Percentiles rank a stretch among this genome's conserved stretches.
Evolutionary conservation across 176 grass and related monocot genomes (phyloP).

Genomic region (Stipa capillata): DNA sequence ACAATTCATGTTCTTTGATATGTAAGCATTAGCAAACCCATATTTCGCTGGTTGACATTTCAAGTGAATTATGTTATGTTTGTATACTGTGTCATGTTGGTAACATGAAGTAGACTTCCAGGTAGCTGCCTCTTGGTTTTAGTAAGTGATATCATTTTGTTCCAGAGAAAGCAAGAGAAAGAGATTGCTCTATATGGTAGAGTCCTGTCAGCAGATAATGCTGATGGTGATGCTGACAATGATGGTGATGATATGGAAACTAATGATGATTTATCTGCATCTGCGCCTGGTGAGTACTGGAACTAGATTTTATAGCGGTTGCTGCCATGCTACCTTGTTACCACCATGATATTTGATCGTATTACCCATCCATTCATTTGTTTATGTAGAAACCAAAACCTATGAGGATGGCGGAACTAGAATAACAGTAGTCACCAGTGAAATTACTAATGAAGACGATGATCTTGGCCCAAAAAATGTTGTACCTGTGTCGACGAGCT

Average conservation of each 20-base stretch:
- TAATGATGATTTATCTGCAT: conserved; percentile 16
- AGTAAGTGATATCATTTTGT: conserved; percentile 17
- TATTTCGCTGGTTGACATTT: not conserved
- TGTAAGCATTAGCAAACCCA: not conserved
- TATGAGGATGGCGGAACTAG: conserved; percentile 68
- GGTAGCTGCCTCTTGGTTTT: not conserved
- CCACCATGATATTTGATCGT: not conserved
- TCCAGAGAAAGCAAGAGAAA: conserved; percentile 91
- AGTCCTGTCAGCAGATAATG: conserved; percentile 47
- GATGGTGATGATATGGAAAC: conserved; percentile 45
- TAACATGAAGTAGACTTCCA: not conserved
- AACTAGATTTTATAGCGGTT: not conserved
- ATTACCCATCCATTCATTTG: not conserved
- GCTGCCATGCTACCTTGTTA: not conserved
- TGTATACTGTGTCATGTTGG: not conserved
- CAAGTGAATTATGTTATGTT: not conserved
- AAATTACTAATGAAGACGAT: conserved; percentile 42
- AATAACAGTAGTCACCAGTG: conserved; percentile 67
- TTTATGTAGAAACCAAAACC: conserved; percentile 62
- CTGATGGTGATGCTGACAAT: not conserved
- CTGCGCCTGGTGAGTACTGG: conserved; percentile 41
- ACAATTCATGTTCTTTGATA: too few relatives aligned
- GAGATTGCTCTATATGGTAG: conserved; percentile 73
- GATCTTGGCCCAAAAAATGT: conserved; percentile 18
- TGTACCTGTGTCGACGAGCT: not conserved